These are phyloP conservation scores for Rhamnella rubrinervis DNA, from an alignment of 331 rosid species.

Conservation along the genomic window DNA sequence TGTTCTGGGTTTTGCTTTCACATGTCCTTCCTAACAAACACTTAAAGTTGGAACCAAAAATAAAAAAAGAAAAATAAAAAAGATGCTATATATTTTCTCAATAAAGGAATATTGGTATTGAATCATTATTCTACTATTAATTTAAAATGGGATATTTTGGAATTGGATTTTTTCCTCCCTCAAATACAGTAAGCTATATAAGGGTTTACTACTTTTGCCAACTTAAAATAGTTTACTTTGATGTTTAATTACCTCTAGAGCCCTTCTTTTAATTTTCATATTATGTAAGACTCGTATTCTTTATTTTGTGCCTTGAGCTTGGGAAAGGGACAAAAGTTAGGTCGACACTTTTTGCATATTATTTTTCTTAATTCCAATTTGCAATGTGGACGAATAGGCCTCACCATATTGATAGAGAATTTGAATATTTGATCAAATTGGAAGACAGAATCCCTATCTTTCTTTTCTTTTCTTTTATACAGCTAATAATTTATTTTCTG, in stretches of 20 bases:
- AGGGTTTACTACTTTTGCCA: neutral
- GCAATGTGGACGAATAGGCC: conserved; percentile 41
- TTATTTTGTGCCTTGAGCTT: conserved; percentile 35
- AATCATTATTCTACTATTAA: too few relatives aligned
- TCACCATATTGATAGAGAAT: conserved; percentile 54
- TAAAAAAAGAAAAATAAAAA: too few relatives aligned
- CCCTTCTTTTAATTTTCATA: neutral
- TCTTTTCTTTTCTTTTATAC: conserved; percentile 29
- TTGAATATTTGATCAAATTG: conserved; percentile 64
- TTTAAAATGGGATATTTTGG: too few relatives aligned
- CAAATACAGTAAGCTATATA: neutral
- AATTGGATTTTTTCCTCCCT: too few relatives aligned
- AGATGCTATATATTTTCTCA: too few relatives aligned
- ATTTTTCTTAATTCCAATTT: conserved; percentile 24
- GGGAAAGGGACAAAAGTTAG: conserved; percentile 41
- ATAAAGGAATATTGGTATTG: too few relatives aligned
- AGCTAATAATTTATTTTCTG: conserved; percentile 36
- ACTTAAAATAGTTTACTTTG: conserved; percentile 5
- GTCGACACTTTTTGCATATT: conserved; percentile 26
- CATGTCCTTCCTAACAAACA: neutral
- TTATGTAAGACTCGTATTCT: conserved; percentile 26
- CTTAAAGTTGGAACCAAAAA: neutral
- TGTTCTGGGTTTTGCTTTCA: conserved; percentile 30
- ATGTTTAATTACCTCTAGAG: neutral
- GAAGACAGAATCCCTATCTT: conserved; percentile 51